Evolutionary conservation across 2,329 filamentous ascomycete species (phyloP).

Genomic region (Bipolaris cookei): DNA sequence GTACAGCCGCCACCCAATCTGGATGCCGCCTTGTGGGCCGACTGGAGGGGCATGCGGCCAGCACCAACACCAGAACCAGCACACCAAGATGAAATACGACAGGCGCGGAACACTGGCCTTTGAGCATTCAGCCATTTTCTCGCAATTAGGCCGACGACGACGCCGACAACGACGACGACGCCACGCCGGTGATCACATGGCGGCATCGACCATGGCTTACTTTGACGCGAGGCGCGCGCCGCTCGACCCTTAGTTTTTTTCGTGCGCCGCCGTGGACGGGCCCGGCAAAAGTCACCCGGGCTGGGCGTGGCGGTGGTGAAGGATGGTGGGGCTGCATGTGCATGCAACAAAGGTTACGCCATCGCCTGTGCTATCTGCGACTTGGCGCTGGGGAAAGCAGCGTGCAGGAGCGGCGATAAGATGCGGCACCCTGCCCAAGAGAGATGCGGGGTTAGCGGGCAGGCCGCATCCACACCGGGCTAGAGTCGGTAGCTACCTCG

Average conservation of each 20-base stretch:
- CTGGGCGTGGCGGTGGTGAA: background rate
- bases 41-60: too few species aligned
- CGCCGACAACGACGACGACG: conserved; percentile 4
- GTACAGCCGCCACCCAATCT: too few species aligned
- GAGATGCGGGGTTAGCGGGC: conserved; percentile 34
- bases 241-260: conserved; percentile 5
- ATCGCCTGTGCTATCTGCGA: conserved; percentile 8
- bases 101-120: too few species aligned
- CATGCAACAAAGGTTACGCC: background rate
- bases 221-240: conserved; percentile 14
- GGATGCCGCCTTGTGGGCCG: too few species aligned
- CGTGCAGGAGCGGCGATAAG: conserved; percentile 25
- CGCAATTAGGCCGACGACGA: conserved; percentile 14
- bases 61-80: too few species aligned
- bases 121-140: conserved; percentile 10
- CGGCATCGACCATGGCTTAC: conserved; percentile 2
- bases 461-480: conserved; percentile 9
- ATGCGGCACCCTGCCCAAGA: conserved; percentile 8
- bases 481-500: conserved; percentile 23
- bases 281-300: conserved; percentile 12
- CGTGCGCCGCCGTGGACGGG: conserved; percentile 1
- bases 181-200: conserved; percentile 31
- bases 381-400: conserved; percentile 14
- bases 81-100: too few species aligned
- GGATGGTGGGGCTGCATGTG: background rate